phyloP scores from a whole-genome alignment of 2,329 filamentous ascomycete species.

The Neocatenulostroma microsporum region DNA sequence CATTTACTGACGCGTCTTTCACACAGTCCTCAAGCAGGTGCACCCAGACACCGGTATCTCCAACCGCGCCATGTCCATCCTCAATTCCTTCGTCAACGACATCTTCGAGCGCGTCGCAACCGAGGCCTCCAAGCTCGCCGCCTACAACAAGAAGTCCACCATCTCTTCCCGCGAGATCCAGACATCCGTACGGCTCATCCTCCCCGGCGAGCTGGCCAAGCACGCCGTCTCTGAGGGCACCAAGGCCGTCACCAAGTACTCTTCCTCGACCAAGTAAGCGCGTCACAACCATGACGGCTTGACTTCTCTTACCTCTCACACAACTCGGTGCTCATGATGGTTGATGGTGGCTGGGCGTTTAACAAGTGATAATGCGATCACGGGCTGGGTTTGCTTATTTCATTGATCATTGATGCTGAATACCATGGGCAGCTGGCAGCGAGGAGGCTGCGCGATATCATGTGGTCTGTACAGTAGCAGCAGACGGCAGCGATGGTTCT shows the following conservation, averaged over 20 bases:
- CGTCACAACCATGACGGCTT: slow-evolving; percentile 27
- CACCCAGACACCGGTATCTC: slow-evolving; percentile 99
- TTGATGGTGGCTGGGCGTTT: slow-evolving; percentile 40
- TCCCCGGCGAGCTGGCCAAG: slow-evolving; percentile 98
- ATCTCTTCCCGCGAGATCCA: slow-evolving; percentile 99
- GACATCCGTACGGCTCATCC: slow-evolving; percentile 95
- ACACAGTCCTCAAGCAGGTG: slow-evolving; percentile 94
- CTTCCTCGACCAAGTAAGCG: slow-evolving; percentile 94
- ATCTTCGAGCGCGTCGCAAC: slow-evolving; percentile 99
- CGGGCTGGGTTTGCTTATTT: slow-evolving; percentile 31
- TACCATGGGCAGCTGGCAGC: slow-evolving; percentile 23
- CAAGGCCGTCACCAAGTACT: slow-evolving; percentile 99
- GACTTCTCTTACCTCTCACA: slow-evolving; percentile 38
- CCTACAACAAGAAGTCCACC: slow-evolving; percentile 99
- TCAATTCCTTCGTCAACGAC: slow-evolving; percentile 99
- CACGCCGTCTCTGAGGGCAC: slow-evolving; percentile 99
- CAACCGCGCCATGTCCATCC: slow-evolving; percentile 98
- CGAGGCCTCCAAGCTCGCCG: slow-evolving; percentile 96
- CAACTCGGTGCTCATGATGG: slow-evolving; percentile 20
- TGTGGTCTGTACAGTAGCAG: slow-evolving; percentile 28
- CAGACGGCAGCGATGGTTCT: slow-evolving; percentile 21
- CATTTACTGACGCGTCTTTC: slow-evolving; percentile 33
- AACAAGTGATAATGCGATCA: slow-evolving; percentile 44
- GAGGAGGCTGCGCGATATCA: slow-evolving; percentile 3
- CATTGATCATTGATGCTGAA: slow-evolving; percentile 16